A percentile compares a stretch with the other conserved stretches of the same genome.
Evolutionary conservation across 495 filamentous ascomycete genomes (phyloP).

Genomic region (Staphylotrichum tortipilum): DNA sequence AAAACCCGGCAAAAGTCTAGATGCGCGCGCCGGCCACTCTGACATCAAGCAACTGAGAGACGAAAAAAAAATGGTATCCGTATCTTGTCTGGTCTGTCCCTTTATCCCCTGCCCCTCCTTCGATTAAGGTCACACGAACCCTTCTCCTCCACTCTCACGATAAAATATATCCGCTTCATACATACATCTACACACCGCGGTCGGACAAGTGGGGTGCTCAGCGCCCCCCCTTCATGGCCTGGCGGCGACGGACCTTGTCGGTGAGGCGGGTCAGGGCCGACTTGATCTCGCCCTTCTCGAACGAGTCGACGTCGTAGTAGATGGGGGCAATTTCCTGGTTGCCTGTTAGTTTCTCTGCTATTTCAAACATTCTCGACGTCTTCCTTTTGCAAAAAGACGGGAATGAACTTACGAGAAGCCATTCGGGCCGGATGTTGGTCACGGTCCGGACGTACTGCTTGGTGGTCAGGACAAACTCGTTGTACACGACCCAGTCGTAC

Average conservation of each 20-base stretch:
- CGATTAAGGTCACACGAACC: too few species aligned
- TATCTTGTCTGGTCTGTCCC: too few species aligned
- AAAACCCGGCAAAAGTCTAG: too few species aligned
- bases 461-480: constrained; percentile 94
- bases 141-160: too few species aligned
- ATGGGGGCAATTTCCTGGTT: constrained; percentile 79
- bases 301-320: constrained; percentile 83
- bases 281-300: constrained; percentile 80
- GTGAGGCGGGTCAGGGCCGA: constrained; percentile 60
- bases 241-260: constrained; percentile 66
- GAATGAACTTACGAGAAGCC: constrained; percentile 68
- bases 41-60: too few species aligned
- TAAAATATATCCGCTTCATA: too few species aligned
- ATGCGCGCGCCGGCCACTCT: too few species aligned
- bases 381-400: too few species aligned
- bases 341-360: too few species aligned
- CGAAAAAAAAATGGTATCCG: too few species aligned
- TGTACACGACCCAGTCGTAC: constrained; percentile 95
- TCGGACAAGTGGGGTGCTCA: neutral
- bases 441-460: constrained; percentile 82
- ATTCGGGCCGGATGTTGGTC: constrained; percentile 63
- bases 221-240: constrained; percentile 50
- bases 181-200: neutral
- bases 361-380: too few species aligned
- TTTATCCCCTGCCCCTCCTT: too few species aligned